Percentiles rank a stretch among this genome's conserved stretches.
phyloP scores from a whole-genome alignment of 345 rosid species.

The Hibiscus syriacus region DNA sequence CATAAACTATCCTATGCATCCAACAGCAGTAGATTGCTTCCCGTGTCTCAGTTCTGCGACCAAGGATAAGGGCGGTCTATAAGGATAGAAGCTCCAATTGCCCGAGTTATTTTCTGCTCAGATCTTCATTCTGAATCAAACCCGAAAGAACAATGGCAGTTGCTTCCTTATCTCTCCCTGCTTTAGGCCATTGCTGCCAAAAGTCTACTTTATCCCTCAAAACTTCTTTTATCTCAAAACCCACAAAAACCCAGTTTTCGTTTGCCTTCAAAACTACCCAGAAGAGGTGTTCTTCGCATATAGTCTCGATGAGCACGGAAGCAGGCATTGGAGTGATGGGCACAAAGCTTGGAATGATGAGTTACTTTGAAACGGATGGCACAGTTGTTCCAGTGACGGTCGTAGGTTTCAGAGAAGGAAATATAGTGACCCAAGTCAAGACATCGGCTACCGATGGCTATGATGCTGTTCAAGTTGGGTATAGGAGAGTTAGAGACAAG shows the following conservation, averaged over 20 bases:
- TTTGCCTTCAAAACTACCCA: slow-evolving; percentile 5
- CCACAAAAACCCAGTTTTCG: slow-evolving; percentile 16
- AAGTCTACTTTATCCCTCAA: slow-evolving; percentile 15
- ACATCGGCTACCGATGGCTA: slow-evolving; percentile 75
- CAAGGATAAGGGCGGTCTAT: neutral
- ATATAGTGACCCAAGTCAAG: slow-evolving; percentile 85
- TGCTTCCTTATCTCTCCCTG: slow-evolving; percentile 11
- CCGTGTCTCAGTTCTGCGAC: neutral
- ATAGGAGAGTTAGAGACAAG: slow-evolving; percentile 75
- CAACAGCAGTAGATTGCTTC: slow-evolving; percentile 7
- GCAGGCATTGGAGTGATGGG: slow-evolving; percentile 97
- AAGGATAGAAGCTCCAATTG: neutral
- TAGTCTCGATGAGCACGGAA: slow-evolving; percentile 65
- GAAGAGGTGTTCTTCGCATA: slow-evolving; percentile 8
- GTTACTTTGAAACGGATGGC: slow-evolving; percentile 64
- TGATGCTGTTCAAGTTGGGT: slow-evolving; percentile 86
- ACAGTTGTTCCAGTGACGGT: slow-evolving; percentile 83
- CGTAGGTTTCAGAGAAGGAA: slow-evolving; percentile 91
- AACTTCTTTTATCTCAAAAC: slow-evolving; percentile 21
- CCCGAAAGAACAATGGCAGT: slow-evolving; percentile 14
- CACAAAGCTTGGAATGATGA: slow-evolving; percentile 94
- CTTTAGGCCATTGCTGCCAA: slow-evolving; percentile 3
- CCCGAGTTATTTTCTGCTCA: no score
- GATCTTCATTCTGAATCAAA: neutral
- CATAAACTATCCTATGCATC: neutral